Base-by-base conservation (phyloP, 176 grass and related monocot species). In the Rhynchospora breviuscula region DNA sequence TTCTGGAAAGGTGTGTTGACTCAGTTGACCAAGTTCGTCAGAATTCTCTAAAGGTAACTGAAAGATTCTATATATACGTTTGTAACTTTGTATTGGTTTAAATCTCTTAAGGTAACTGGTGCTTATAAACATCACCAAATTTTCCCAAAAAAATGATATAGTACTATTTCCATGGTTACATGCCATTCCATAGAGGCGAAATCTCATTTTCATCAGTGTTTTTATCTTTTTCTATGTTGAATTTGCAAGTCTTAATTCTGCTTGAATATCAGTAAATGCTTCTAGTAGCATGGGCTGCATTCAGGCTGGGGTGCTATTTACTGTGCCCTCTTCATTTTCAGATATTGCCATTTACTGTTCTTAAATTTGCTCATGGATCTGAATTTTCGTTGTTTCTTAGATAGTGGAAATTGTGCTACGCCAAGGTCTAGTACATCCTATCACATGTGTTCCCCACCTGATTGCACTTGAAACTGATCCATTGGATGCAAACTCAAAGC, bases 391-490 rank as follows among this genome's bases (percentile, higher is more conserved):
- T 40, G 65, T 86, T 59, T 33, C 87, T 75, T 83, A 93, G 97
- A 99, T 99, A 93, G 91, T 91, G 61, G 97, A 99, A 93, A 91
- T 99, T 88, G 97, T 99, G 67, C 93, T 95, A 60, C 91, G 93
- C 23, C 97, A 96, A 90, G 97, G 93, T 89, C 78, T 96, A 84
- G 93, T 99, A 51, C 97, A 99, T 82, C 97, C 97, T 59, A 96
- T 99, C 86, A 96, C 97, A 9, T 96, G 91, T 89, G 91, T 96
- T 84, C 91, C 97, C 10, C 84, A 96, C 81, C 91, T 99, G 72
- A 95, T 96, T 79, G 97, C 91, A 88, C 97, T 99, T 72, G 97
- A 99, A 92, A 96, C 87, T 80, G 93, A 99, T 88, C 93, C 88
- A 8, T 15, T 96, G 85, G 91, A 96, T 77, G 89, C 84, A 51